A percentile compares a stretch with the other conserved stretches of the same genome.
These are phyloP conservation scores for Lentinula raphanica DNA, from an alignment of 768 basidiomycete species.

Conservation along the genomic window DNA sequence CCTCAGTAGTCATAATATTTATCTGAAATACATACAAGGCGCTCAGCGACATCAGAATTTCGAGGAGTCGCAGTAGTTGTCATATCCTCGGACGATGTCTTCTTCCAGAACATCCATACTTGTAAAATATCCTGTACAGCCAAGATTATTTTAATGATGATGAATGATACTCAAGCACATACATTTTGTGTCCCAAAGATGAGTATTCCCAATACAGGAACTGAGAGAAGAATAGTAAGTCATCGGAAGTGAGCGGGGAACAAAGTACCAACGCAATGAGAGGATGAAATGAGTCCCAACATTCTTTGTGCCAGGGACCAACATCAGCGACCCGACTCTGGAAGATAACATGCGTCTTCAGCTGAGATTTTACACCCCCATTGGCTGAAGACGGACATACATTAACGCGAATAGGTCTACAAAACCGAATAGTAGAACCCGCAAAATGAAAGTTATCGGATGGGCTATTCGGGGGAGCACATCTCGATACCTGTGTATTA, in stretches of 20 bases:
- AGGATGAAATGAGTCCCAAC: background rate
- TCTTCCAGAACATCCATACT: slow-evolving; percentile 5
- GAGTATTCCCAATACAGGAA: background rate
- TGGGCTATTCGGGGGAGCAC: background rate
- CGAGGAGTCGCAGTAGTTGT: background rate
- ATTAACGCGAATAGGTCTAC: background rate
- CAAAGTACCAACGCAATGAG: background rate
- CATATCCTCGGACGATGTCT: background rate
- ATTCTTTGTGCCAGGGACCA: background rate
- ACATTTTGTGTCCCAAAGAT: slow-evolving; percentile 3
- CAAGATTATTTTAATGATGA: background rate
- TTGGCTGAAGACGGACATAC: background rate
- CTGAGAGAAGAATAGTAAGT: background rate
- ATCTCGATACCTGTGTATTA: background rate
- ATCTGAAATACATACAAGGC: too few relatives aligned
- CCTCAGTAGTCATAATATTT: too few relatives aligned
- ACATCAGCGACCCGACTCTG: background rate
- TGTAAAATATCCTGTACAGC: background rate
- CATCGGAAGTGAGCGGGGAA: background rate
- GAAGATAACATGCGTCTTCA: background rate
- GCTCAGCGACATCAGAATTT: background rate
- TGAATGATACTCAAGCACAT: background rate
- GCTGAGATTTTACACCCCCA: too few relatives aligned
- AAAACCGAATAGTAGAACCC: background rate
- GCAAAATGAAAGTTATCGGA: background rate